These are phyloP conservation scores for Colletotrichum orchidophilum DNA, from an alignment of 2,329 filamentous ascomycete species.

Conservation along the genomic window DNA sequence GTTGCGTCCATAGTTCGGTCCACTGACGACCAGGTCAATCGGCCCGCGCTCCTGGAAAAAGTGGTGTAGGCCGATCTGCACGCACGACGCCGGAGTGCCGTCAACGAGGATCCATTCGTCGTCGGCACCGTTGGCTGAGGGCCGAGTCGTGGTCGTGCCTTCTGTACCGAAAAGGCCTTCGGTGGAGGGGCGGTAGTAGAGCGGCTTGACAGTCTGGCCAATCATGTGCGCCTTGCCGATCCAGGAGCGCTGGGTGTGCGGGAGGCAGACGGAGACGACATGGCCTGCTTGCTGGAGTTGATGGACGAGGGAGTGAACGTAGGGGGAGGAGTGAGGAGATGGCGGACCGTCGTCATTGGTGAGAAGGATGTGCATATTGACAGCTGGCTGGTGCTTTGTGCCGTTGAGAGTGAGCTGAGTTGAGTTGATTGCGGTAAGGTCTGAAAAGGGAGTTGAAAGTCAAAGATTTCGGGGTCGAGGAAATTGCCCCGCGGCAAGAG, in stretches of 20 bases:
- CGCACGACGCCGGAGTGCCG: constrained; percentile 82
- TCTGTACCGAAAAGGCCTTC: constrained; percentile 56
- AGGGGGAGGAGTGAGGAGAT: constrained; percentile 80
- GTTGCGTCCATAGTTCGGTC: constrained; percentile 86
- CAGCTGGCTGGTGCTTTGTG: neutral
- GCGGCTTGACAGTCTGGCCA: constrained; percentile 84
- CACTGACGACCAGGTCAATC: constrained; percentile 80
- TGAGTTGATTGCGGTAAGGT: neutral
- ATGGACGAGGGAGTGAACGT: constrained; percentile 78
- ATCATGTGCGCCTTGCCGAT: constrained; percentile 98
- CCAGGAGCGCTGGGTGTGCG: constrained; percentile 93
- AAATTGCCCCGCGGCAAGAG: constrained; percentile 3
- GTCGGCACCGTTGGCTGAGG: constrained; percentile 58
- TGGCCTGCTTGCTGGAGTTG: constrained; percentile 80
- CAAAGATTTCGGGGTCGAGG: neutral
- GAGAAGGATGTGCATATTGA: constrained; percentile 69
- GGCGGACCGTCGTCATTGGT: constrained; percentile 87
- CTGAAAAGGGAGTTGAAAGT: neutral
- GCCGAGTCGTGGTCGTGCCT: constrained; percentile 69
- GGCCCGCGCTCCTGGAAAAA: constrained; percentile 78
- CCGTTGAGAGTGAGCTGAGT: neutral
- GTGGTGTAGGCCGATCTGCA: constrained; percentile 84
- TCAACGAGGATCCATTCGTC: constrained; percentile 87
- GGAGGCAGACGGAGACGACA: constrained; percentile 89
- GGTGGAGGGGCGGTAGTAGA: constrained; percentile 77